Evolutionary conservation across 2,329 filamentous ascomycete species (phyloP), one percentile per base, ranked within the genome.

Genomic region (Monosporascus sp.): DNA sequence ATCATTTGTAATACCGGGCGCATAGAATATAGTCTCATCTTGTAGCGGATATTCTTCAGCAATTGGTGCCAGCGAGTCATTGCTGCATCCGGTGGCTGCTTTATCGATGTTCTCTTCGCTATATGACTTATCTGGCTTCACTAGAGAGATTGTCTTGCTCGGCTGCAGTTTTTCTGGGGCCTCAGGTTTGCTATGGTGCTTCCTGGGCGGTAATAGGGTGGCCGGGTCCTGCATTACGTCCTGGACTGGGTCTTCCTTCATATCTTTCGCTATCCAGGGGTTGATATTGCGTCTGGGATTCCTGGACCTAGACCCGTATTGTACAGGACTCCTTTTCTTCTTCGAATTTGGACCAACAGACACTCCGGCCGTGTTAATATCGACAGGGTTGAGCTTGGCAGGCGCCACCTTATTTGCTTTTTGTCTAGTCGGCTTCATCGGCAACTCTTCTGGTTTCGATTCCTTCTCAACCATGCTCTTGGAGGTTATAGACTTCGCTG

Each of bases 251-350:
- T 20, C 19, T 19, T 43, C 40, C 19, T 43, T 22, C 26, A 2
- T 17, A 24, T 50, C 52, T 24, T 53, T 44, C 36, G 43, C 43
- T 48, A 55, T 48, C 48, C 51, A 9, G 50, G 49, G 7, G 34
- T 48, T 11, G 43, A 40, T 17, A 20, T 31, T 41, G 36, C 49
- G 38, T 49, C 46, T n/a, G 34, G 7, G 20, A 36, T 51, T 27
- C 41, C n/a, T 31, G 5, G 48, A 19, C 20, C 52, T 50, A n/a
- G 47, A 37, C 36, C 22, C 48, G 6, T 53, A 51, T 3, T 50
- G 48, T 17, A 50, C 41, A 40, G 55, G 53, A n/a, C 54, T 56
- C 20, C 56, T 54, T 54, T 59, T 61, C 53, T 55, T 61, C 48
- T 56, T 59, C 22, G 56, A 58, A 41, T 60, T 59, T 0, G 57